Conservation (phyloP, 2,329 filamentous ascomycete species). For the Cercospora nicotianae region DNA sequence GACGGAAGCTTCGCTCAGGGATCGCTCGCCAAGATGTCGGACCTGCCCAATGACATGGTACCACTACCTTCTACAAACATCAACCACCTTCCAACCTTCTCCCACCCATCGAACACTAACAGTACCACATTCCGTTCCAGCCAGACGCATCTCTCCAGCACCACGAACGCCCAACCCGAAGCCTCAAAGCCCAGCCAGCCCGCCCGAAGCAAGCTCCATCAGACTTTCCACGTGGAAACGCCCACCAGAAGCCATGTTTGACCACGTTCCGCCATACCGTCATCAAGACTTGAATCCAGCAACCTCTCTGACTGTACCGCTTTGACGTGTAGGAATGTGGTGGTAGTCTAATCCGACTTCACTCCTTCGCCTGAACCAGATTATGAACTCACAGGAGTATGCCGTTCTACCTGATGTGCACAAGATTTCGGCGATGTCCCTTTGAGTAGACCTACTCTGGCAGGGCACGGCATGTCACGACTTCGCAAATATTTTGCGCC, state of each 20-base stretch:
- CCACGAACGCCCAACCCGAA: neutral
- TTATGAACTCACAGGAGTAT: neutral
- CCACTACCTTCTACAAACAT: neutral
- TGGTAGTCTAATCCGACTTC: slow-evolving; percentile 4
- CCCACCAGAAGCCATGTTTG: slow-evolving; percentile 11
- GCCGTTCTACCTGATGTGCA: neutral
- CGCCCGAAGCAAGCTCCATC: neutral
- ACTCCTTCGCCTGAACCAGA: neutral
- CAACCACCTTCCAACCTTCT: neutral
- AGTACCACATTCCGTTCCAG: neutral
- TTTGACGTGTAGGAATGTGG: neutral
- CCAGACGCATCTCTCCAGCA: neutral
- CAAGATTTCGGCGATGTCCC: neutral
- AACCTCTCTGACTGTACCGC: neutral
- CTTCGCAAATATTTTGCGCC: neutral
- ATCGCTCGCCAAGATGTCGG: neutral
- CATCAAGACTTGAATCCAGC: neutral
- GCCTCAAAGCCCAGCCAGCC: neutral
- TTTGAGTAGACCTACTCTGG: neutral
- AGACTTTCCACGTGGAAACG: neutral
- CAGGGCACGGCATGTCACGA: neutral
- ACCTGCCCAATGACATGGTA: neutral
- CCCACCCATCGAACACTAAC: neutral
- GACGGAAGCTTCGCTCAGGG: neutral
- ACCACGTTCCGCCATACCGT: slow-evolving; percentile 1